A percentile compares a stretch with the other conserved stretches of the same genome.
These are phyloP conservation scores for Croton setiger DNA, from an alignment of 441 rosid species.

Conservation along the genomic window DNA sequence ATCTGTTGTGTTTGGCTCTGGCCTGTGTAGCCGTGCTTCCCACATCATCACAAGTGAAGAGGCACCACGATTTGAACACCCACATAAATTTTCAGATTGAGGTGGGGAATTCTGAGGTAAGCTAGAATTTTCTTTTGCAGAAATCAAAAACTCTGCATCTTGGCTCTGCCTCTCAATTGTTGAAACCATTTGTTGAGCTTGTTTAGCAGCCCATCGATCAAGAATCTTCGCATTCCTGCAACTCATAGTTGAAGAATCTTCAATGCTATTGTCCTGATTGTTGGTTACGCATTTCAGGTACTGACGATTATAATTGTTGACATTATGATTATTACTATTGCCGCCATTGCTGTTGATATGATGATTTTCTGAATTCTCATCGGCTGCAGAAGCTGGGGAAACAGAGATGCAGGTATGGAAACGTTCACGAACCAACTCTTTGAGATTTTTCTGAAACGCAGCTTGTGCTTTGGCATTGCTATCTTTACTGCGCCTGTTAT, in stretches of 20 bases:
- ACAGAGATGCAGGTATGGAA: conserved; percentile 39
- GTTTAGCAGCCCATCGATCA: conserved; percentile 49
- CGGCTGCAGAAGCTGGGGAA: conserved; percentile 17
- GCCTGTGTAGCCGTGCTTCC: conserved; percentile 60
- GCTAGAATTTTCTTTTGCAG: conserved; percentile 18
- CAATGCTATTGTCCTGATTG: not conserved
- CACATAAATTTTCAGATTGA: conserved; percentile 16
- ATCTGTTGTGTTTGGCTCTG: conserved; percentile 10
- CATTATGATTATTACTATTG: not conserved
- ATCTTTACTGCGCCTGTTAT: conserved; percentile 41
- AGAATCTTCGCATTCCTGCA: conserved; percentile 28
- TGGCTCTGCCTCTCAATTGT: conserved; percentile 33
- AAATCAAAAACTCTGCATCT: conserved; percentile 29
- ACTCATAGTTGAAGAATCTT: conserved; percentile 11
- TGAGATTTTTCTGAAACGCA: conserved; percentile 59
- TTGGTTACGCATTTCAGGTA: conserved; percentile 14
- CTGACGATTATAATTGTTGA: not conserved
- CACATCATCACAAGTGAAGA: conserved; percentile 91
- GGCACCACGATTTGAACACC: conserved; percentile 41
- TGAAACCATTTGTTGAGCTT: conserved; percentile 42
- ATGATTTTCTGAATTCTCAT: conserved; percentile 21
- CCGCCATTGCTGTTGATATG: not conserved
- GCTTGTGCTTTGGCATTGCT: conserved; percentile 35
- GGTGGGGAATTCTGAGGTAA: conserved; percentile 12
- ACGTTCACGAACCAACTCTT: conserved; percentile 59